Base-by-base conservation (phyloP, 2,329 filamentous ascomycete species). In the Trichoderma koningiopsis region DNA sequence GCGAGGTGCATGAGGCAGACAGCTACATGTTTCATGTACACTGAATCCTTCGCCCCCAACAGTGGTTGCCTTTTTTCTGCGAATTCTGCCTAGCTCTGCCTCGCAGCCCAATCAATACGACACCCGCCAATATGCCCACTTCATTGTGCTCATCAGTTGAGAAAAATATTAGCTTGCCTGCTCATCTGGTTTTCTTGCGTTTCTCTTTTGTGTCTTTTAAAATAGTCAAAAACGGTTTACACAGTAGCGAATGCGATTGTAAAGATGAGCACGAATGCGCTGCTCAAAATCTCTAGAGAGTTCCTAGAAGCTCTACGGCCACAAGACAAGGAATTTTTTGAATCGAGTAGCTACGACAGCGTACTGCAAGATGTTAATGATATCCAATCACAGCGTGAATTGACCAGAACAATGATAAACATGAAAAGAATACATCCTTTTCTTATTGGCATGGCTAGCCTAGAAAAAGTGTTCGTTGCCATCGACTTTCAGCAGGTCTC, bases 361-460 rank as follows among this genome's bases (percentile, higher is more conserved):
- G 62, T 56, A 2, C 35, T 43, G 6, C 24, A 33, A 4, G 27
- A 33, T 16, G 40, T 65, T 16, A 65, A 56, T 22, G 2, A 29
- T 13, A 55, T 65, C 7, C 62, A 65, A 24, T 65, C 62, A 1
- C 29, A 19, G 3, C 52, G 62, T 31, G 62, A 56, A 31, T 7
- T n/a, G 19, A 65, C 19, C 0, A 65, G 19, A 33, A 65, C 19
- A 4, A 65, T 65, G 62, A 56, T 65, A 8, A 65, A 65, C 10
- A 65, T 65, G 62, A 65, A 16, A 27, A 37, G 62, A 8, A 27
- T 65, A 13, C 6, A 56, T 0, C 52, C 35, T 10, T 65, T 65
- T 24, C 49, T 65, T 7, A 65, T 24, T 3, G 62, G 62, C 35
- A 65, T 65, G 62, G 52, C n/a, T 0, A 52, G 56, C 24, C 53